These are phyloP conservation scores for Talaromyces nanjingensis DNA, from an alignment of 495 filamentous ascomycete species.

Conservation along the genomic window DNA sequence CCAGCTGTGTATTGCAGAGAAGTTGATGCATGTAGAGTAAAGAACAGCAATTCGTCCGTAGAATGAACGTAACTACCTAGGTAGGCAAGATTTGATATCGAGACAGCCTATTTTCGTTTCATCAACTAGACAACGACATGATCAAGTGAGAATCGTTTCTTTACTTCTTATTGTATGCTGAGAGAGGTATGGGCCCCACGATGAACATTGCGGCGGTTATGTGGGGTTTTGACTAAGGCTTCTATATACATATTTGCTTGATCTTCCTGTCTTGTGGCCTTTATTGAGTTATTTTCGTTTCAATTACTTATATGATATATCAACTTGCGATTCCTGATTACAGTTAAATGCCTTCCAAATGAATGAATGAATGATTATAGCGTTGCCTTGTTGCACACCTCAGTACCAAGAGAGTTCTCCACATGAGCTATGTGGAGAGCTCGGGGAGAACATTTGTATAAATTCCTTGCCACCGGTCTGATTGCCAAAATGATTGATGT, in stretches of 20 bases:
- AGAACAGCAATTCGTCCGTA: not conserved
- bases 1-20: not conserved
- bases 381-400: not conserved
- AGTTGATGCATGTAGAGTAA: not conserved
- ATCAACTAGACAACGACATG: not conserved
- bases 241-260: not conserved
- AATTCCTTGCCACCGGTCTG: not conserved
- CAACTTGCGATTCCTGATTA: no score
- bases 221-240: not conserved
- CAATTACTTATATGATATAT: no score
- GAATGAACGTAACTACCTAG: not conserved
- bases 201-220: not conserved
- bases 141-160: not conserved
- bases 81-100: not conserved
- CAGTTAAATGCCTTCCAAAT: no score
- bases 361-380: not conserved
- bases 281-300: not conserved
- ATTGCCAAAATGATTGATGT: not conserved
- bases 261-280: not conserved
- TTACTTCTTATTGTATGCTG: no score
- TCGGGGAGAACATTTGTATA: not conserved
- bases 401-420: not conserved
- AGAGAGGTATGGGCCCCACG: no score
- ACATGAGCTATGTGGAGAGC: not conserved
- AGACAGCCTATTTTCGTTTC: not conserved